Base-by-base conservation (phyloP, 331 rosid species). In the Phaseolus coccineus region DNA sequence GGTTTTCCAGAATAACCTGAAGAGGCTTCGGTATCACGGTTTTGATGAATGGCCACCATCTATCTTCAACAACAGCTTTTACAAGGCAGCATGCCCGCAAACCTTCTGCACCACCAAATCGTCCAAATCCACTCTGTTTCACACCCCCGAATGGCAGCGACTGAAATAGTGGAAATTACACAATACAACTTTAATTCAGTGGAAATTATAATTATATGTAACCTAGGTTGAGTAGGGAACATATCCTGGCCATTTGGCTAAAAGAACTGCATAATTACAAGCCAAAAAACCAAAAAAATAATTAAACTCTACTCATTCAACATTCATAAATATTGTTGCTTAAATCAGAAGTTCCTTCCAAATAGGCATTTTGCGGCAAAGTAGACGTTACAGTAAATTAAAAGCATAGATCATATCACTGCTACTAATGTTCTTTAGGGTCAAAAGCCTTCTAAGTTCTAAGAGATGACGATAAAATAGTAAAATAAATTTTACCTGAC, bases 101-200 rank as follows among this genome's bases (percentile, higher is more conserved):
- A 64, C 98, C 98, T 88, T 94, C 97, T 5, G 84, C 84, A 35
- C 98, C 98, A 69, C 90, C 93, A 40, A 94, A 91, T 80, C 98
- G 87, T 74, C 98, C 98, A 81, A 91, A 94, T 74, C 98, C 97
- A 76, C 97, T 91, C 78, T 90, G 85, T 84, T 94, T 94, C 48
- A 92, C 91, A 0, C 97, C 98, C n/a, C 98, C 98, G 78, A 90
- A 94, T 46, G 98, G 98, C 72, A 94, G 83, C 74, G 98, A 91
- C 98, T 94, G 90, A 48, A 62, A 62, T 62, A 13, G 27, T 33
- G 46, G 69, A 62, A 89, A 84, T 82, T 76, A 48, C 62, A 84
- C 6, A 55, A 75, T 51, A 69, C 71, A 71, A 66, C 44, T 63
- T 84, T 48, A 71, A 8, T 48, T 77, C 47, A 77, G 65, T 71